A percentile compares a stretch with the other conserved stretches of the same genome.
Evolutionary conservation across 441 rosid genomes (phyloP).

Genomic region (Capsella rubella): DNA sequence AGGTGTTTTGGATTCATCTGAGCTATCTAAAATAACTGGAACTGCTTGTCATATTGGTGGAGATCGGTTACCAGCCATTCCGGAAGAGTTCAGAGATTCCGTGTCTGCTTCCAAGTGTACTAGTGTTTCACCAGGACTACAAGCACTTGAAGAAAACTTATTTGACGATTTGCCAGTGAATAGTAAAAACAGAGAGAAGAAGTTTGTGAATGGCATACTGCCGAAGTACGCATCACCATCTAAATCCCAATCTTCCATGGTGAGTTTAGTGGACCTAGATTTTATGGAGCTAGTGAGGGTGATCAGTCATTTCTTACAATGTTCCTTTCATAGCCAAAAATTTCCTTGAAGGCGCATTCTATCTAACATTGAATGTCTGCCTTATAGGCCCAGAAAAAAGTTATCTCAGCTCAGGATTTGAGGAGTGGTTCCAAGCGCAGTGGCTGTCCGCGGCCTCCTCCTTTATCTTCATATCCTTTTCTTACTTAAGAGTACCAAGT

Average conservation of each 20-base stretch:
- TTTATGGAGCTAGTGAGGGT: conserved; percentile 1
- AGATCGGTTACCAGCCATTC: conserved; percentile 56
- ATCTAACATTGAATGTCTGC: conserved; percentile 36
- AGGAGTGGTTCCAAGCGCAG: conserved; percentile 76
- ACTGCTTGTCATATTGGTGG: conserved; percentile 49
- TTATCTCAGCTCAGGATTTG: conserved; percentile 56
- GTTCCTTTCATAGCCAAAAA: background rate
- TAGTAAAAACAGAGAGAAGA: conserved; percentile 45
- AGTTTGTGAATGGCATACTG: conserved; percentile 38
- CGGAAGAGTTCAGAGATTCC: conserved; percentile 65
- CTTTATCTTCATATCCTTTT: conserved; percentile 91
- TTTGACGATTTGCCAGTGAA: conserved; percentile 58
- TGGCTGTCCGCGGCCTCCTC: conserved; percentile 63
- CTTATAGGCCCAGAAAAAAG: conserved; percentile 67
- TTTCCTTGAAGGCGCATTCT: background rate
- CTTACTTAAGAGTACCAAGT: conserved; percentile 8
- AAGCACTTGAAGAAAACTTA: conserved; percentile 54
- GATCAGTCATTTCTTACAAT: conserved; percentile 16
- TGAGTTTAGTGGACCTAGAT: conserved; percentile 48
- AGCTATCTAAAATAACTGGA: conserved; percentile 77
- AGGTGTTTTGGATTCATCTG: conserved; percentile 90
- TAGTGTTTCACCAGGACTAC: conserved; percentile 52
- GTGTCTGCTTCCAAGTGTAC: conserved; percentile 42
- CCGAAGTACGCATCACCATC: conserved; percentile 51
- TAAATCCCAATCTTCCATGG: conserved; percentile 53